Evolutionary conservation across 805 yeast species (phyloP).

Genomic region (Kazachstania bromeliacearum): DNA sequence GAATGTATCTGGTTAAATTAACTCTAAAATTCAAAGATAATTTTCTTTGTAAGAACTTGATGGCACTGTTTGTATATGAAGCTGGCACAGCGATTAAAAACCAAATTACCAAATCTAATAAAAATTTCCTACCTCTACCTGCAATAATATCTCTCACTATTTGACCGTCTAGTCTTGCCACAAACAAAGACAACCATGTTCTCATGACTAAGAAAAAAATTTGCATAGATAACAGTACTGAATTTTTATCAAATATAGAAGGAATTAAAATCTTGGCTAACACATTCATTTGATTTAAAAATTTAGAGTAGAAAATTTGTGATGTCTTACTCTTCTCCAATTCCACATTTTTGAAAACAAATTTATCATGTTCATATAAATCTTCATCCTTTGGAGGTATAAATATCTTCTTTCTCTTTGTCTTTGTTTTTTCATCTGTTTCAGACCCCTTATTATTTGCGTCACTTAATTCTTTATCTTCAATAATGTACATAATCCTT

Average conservation of each 20-base stretch:
- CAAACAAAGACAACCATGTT: conserved; percentile 78
- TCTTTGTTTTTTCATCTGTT: background rate
- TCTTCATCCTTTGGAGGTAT: conserved; percentile 27
- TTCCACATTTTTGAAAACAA: conserved; percentile 24
- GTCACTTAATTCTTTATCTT: conserved; percentile 8
- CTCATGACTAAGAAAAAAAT: conserved; percentile 66
- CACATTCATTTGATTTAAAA: conserved; percentile 61
- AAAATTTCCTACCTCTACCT: conserved; percentile 64
- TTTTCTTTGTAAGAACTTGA: conserved; percentile 67
- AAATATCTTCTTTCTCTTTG: conserved; percentile 19
- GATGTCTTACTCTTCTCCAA: conserved; percentile 15
- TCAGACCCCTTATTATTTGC: background rate
- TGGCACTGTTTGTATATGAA: conserved; percentile 83
- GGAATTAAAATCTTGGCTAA: conserved; percentile 83
- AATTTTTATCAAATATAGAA: conserved; percentile 53
- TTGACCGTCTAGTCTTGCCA: conserved; percentile 86
- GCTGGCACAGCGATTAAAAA: conserved; percentile 87
- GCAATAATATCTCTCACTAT: conserved; percentile 82
- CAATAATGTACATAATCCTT: conserved; percentile 26
- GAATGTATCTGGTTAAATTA: conserved; percentile 72
- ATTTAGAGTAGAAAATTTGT: conserved; percentile 45
- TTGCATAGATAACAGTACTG: conserved; percentile 57
- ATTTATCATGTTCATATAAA: conserved; percentile 27
- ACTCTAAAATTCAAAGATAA: conserved; percentile 79
- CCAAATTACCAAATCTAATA: conserved; percentile 78